Evolutionary conservation across 352 stramenopile genomes (phyloP).

Genomic region (Phytophthora idaei): DNA sequence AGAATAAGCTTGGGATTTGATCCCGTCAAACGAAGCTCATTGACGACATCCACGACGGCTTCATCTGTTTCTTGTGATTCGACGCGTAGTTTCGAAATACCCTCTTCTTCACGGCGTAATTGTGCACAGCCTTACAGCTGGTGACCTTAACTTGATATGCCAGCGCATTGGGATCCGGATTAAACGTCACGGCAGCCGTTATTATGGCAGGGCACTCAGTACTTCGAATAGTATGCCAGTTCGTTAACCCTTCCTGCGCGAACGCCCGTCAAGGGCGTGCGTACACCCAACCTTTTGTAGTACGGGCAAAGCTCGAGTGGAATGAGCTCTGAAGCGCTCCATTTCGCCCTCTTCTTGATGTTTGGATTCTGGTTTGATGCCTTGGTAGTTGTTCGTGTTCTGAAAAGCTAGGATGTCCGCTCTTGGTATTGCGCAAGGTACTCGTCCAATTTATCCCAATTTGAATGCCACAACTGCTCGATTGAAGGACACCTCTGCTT

Average conservation of each 20-base stretch:
- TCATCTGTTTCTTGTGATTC: neutral
- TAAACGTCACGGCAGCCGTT: neutral
- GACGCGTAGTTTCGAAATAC: neutral
- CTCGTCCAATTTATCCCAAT: neutral
- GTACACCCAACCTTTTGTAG: neutral
- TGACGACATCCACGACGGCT: neutral
- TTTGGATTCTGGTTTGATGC: neutral
- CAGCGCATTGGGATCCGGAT: neutral
- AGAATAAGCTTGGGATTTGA: neutral
- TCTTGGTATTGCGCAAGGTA: neutral
- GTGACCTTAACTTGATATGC: neutral
- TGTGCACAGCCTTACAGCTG: neutral
- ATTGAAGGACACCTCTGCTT: neutral
- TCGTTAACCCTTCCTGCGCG: neutral
- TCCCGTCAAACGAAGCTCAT: neutral
- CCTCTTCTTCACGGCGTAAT: neutral
- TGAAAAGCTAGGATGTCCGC: neutral
- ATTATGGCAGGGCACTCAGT: neutral
- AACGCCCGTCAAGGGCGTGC: neutral
- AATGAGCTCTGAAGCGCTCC: neutral
- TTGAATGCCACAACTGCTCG: neutral
- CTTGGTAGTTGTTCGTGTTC: neutral
- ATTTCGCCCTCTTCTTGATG: neutral
- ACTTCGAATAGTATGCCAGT: neutral
- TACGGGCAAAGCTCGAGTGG: neutral